phyloP scores from a whole-genome alignment of 208 protist species.

The Trypanosoma melophagium region DNA sequence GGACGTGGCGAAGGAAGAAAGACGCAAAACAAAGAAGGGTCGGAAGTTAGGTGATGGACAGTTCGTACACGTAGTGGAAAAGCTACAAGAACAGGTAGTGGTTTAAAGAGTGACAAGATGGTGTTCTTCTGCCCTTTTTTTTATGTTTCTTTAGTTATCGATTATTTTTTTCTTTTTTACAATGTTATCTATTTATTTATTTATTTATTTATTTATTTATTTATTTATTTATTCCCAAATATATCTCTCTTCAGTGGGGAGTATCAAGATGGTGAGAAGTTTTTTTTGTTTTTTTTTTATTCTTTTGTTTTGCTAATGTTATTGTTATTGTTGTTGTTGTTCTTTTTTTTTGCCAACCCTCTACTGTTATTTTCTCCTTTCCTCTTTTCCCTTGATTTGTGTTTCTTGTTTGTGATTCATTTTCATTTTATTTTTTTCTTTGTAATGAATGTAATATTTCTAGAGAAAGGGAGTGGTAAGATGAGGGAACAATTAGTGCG shows the following conservation, averaged over 20 bases:
- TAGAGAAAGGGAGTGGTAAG: neutral
- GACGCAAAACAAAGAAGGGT: constrained; percentile 26
- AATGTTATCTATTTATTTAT: constrained; percentile 5
- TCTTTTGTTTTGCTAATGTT: neutral
- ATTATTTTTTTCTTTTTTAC: constrained; percentile 8
- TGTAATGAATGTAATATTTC: too few species aligned
- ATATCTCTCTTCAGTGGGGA: too few species aligned
- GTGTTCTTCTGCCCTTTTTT: neutral
- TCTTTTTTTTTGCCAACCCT: neutral
- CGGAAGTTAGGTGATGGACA: constrained; percentile 33
- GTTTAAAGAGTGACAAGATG: neutral
- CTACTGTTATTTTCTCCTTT: constrained; percentile 6
- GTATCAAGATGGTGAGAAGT: neutral
- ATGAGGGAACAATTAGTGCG: constrained; percentile 13
- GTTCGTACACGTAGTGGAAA: constrained; percentile 27
- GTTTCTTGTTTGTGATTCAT: neutral
- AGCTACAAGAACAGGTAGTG: constrained; percentile 29
- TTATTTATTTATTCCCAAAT: neutral
- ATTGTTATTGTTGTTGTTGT: constrained; percentile 5
- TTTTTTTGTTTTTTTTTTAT: neutral
- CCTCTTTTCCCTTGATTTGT: neutral
- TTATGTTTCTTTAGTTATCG: neutral
- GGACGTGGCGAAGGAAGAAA: constrained; percentile 28
- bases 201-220: constrained; percentile 9
- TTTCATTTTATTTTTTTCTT: neutral